These are phyloP conservation scores for Elasticomyces elasticus DNA, from an alignment of 495 filamentous ascomycete genomes.

Conservation along the genomic window DNA sequence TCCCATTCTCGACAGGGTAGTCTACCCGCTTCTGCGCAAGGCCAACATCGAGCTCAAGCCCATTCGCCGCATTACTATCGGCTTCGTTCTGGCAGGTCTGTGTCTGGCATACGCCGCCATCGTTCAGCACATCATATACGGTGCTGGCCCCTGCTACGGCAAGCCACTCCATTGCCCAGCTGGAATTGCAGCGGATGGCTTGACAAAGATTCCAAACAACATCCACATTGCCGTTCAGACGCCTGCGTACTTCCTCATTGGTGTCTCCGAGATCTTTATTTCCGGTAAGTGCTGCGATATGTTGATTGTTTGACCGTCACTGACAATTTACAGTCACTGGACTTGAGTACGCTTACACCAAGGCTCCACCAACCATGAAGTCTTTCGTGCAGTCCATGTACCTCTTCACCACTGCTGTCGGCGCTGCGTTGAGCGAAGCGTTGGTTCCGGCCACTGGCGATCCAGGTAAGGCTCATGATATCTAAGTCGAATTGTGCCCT, in stretches of 20 bases:
- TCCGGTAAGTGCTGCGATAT: too few relatives aligned
- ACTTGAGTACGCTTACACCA: conserved; percentile 63
- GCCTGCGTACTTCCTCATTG: conserved; percentile 44
- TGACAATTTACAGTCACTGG: too few relatives aligned
- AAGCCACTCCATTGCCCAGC: conserved; percentile 22
- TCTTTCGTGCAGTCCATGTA: conserved; percentile 57
- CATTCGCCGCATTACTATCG: conserved; percentile 64
- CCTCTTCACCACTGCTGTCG: conserved; percentile 44
- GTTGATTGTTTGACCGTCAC: too few relatives aligned
- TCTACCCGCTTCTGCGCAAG: conserved; percentile 60
- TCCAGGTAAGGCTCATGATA: too few relatives aligned
- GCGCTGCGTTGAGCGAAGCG: conserved; percentile 45
- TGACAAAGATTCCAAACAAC: conserved; percentile 39
- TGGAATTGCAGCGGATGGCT: conserved; percentile 11
- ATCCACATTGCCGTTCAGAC: conserved; percentile 36
- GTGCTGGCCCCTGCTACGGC: conserved; percentile 40
- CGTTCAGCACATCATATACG: conserved; percentile 64
- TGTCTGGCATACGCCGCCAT: conserved; percentile 59
- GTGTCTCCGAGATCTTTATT: conserved; percentile 58
- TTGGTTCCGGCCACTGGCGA: conserved; percentile 49
- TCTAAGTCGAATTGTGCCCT: too few relatives aligned
- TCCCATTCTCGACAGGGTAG: conserved; percentile 54
- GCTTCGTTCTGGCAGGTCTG: conserved; percentile 54
- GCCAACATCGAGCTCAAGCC: conserved; percentile 58
- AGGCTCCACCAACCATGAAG: conserved; percentile 59